Base-by-base conservation (phyloP, 1,284 basidiomycete species). In the Trametes polyzona region DNA sequence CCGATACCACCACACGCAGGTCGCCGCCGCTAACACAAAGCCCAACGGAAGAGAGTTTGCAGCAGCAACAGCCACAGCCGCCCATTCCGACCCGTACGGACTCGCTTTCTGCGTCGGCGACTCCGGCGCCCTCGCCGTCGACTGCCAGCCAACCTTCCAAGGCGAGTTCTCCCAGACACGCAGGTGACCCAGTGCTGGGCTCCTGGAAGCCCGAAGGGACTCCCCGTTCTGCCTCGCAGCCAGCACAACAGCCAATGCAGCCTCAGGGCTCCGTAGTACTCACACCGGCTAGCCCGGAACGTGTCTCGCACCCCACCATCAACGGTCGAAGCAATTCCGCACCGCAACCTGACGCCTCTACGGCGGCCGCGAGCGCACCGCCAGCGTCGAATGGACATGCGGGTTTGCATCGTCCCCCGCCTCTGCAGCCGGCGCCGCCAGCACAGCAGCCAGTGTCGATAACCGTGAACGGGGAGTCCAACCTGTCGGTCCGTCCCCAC, bases 401-500 rank as follows among this genome's bases (percentile, higher is more conserved):
- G 33, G 19, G 46, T 19, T 52, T 55, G 9, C 58, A 52, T 36
- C 23, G 43, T 32, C 57, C 41, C 42, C 56, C 49, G 19, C 55
- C 52, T n/a, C 49, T 55, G 44, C 37, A 46, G 30, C 47, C 39
- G 16, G 42, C 54, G 11, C 56, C 53, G 2, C 21, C 42, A n/a
- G n/a, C n/a, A n/a, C n/a, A n/a, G 7, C 50, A 57, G 29, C 41
- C 58, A n/a, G 44, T 59, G 21, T n/a, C 58, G 2, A 61, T 55
- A 41, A 55, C 47, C 3, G n/a, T 59, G 9, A 65, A 63, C 43
- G 65, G 57, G 11, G 57, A 53, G 17, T 35, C 50, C 0, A 57
- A 51, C 21, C 42, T 63, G 9, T 50, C 51, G 26, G 47, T 64
- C 21, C 70, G 68, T 43, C 65, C 69, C 10, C 70, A 68, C 32